These are phyloP conservation scores for Beauveria caledonica DNA, from an alignment of 2,329 filamentous ascomycete genomes.

Conservation along the genomic window DNA sequence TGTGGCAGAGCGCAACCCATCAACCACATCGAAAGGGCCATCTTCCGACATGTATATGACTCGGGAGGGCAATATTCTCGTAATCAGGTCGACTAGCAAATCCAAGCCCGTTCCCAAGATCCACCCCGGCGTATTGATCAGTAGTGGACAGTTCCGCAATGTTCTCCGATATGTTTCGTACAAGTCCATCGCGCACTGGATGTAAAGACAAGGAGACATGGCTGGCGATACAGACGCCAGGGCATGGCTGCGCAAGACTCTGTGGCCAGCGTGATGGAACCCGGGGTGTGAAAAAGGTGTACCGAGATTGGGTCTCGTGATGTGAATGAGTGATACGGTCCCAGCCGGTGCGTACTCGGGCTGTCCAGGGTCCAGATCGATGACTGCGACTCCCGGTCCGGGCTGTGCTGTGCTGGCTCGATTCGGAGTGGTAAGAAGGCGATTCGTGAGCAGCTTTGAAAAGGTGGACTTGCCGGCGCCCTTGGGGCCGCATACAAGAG, in stretches of 20 bases:
- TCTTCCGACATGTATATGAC: constrained; percentile 62
- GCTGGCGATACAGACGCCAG: constrained; percentile 58
- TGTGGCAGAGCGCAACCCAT: constrained; percentile 39
- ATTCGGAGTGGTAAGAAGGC: constrained; percentile 45
- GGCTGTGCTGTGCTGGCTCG: constrained; percentile 16
- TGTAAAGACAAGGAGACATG: constrained; percentile 58
- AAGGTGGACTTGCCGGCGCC: constrained; percentile 72
- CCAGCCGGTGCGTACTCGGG: constrained; percentile 67
- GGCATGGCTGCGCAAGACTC: constrained; percentile 53
- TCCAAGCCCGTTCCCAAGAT: constrained; percentile 62
- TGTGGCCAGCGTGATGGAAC: constrained; percentile 23
- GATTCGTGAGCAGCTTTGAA: constrained; percentile 56
- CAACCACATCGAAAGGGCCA: constrained; percentile 49
- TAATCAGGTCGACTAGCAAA: constrained; percentile 50
- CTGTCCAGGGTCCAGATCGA: constrained; percentile 72
- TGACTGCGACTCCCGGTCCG: constrained; percentile 38
- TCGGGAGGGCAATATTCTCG: constrained; percentile 46
- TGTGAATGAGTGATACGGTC: constrained; percentile 56
- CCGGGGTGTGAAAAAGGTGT: constrained; percentile 57
- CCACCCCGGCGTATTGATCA: constrained; percentile 72
- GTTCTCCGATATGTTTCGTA: constrained; percentile 46
- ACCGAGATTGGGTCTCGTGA: constrained; percentile 54
- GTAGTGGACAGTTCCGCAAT: constrained; percentile 42
- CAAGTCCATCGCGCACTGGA: constrained; percentile 56
- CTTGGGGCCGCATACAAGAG: constrained; percentile 62